Conservation (phyloP, 169 alveolate genomes). For the Cryptosporidium tyzzeri region DNA sequence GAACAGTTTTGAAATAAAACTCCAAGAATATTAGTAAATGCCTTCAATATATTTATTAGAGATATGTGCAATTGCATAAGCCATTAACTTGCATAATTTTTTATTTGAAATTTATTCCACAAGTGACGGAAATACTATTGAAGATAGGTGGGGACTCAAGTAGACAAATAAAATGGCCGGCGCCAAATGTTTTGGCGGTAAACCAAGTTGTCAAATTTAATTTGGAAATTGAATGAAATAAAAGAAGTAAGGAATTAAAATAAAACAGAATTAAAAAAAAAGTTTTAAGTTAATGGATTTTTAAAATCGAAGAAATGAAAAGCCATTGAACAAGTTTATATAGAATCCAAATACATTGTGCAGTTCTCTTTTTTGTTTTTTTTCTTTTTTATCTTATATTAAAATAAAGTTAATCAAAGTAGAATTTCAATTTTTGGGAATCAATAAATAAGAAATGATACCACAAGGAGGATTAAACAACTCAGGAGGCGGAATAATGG, state of each 20-base stretch:
- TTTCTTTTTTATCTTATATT: background rate
- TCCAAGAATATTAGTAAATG: too few relatives aligned
- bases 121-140: too few relatives aligned
- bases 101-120: background rate
- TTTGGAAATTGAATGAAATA: background rate
- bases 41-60: background rate
- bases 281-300: background rate
- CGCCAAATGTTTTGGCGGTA: background rate
- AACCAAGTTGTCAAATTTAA: background rate
- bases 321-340: background rate
- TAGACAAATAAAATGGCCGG: background rate
- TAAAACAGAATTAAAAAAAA: background rate
- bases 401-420: background rate
- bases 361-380: background rate
- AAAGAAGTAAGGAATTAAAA: background rate
- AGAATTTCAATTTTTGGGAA: background rate
- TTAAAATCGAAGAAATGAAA: slow-evolving; percentile 3
- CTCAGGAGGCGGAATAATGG: slow-evolving; percentile 1
- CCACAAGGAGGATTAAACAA: slow-evolving; percentile 17
- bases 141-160: background rate
- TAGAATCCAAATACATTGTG: background rate
- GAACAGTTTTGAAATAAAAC: too few relatives aligned
- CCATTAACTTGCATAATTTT: too few relatives aligned
- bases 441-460: slow-evolving; percentile 3
- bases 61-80: background rate